Percentiles rank a stretch among this genome's conserved stretches.
Conservation (phyloP, 345 rosid genomes). For the Syzygium aqueum region DNA sequence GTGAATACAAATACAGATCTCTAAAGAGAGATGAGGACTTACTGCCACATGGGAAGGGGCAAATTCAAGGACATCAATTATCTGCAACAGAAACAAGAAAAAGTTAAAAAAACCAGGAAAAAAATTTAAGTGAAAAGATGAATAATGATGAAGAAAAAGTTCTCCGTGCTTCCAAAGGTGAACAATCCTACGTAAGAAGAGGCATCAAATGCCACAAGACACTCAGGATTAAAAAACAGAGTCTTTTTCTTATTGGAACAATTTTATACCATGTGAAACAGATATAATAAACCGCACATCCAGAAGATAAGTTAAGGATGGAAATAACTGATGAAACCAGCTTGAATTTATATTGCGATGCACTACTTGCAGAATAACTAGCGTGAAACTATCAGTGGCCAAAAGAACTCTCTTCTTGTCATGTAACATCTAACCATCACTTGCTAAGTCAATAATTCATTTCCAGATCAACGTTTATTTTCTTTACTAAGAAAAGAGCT, state of each 20-base stretch:
- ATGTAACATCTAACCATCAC: not conserved
- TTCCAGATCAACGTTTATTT: not conserved
- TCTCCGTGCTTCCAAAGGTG: not conserved
- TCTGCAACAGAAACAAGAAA: conserved; percentile 35
- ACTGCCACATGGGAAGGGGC: conserved; percentile 91
- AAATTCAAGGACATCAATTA: conserved; percentile 82
- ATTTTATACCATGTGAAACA: not conserved
- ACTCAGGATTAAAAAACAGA: not conserved
- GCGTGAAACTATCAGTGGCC: not conserved
- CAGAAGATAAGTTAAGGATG: not conserved
- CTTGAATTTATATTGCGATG: not conserved
- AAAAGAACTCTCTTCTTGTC: not conserved
- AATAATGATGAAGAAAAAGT: not conserved
- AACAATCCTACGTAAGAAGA: not conserved
- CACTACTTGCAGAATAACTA: not conserved
- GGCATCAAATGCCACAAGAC: not conserved
- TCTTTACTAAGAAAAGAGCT: not conserved
- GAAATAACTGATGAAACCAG: not conserved
- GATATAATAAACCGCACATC: not conserved
- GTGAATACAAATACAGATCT: not conserved
- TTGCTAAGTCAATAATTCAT: not conserved
- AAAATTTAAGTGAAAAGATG: not conserved
- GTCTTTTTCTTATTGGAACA: not conserved
- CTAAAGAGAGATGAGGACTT: conserved; percentile 7
- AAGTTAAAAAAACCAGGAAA: not conserved